A percentile compares a stretch with the other conserved stretches of the same genome.
Evolutionary conservation across 257 asterid genomes (phyloP).

Genomic region (Haberlea rhodopensis): DNA sequence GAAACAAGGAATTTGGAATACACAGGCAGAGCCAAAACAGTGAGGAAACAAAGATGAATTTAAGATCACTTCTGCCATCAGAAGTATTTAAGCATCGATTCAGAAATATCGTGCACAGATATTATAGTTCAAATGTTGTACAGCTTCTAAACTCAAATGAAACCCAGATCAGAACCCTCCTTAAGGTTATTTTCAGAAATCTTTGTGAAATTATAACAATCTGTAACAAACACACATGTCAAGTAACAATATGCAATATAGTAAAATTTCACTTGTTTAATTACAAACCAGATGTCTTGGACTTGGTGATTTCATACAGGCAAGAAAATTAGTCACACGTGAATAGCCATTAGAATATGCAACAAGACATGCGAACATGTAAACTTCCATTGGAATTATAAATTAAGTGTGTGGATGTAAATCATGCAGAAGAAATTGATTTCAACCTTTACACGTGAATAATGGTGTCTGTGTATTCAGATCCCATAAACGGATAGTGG

Average conservation of each 20-base stretch:
- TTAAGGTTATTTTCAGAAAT: too few species aligned
- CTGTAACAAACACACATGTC: background rate
- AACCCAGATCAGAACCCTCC: background rate
- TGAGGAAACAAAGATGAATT: slow-evolving; percentile 4
- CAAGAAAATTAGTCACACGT: background rate
- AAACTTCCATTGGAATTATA: background rate
- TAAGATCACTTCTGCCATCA: background rate
- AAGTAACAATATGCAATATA: too few species aligned
- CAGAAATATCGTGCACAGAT: background rate
- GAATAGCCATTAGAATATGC: background rate
- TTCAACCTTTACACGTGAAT: slow-evolving; percentile 80
- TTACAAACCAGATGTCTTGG: background rate
- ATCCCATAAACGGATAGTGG: slow-evolving; percentile 96
- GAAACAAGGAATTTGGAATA: background rate
- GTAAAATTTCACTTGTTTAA: background rate
- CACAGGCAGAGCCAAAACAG: slow-evolving; percentile 6
- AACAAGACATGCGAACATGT: slow-evolving; percentile 1
- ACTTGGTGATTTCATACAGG: background rate
- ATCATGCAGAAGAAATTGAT: slow-evolving; percentile 17
- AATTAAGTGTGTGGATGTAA: slow-evolving; percentile 8
- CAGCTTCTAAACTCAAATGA: background rate
- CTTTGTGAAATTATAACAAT: background rate
- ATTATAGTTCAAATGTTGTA: slow-evolving; percentile 7
- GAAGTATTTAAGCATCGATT: background rate
- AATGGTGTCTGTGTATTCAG: slow-evolving; percentile 88